These are phyloP conservation scores for Plasmodium inui DNA, from an alignment of 169 alveolate species.

Conservation along the genomic window DNA sequence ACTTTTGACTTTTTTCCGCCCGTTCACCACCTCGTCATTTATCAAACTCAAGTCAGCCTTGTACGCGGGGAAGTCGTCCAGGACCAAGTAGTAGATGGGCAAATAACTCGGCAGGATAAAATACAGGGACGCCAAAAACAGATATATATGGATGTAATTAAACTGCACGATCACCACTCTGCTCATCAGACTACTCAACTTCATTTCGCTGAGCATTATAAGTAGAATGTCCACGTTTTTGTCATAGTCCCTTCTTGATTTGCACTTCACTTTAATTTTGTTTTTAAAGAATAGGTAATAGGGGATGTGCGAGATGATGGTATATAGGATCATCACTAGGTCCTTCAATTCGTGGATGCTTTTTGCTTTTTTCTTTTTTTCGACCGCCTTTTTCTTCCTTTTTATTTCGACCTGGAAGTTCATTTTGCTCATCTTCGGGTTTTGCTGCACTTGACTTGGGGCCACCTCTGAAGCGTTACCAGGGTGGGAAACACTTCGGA, in stretches of 20 bases:
- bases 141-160: conserved; percentile 54
- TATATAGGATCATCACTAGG: conserved; percentile 51
- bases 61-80: conserved; percentile 56
- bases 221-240: conserved; percentile 31
- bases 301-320: conserved; percentile 71
- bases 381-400: background rate
- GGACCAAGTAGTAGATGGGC: conserved; percentile 39
- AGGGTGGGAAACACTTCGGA: background rate
- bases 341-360: conserved; percentile 42
- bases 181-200: conserved; percentile 33
- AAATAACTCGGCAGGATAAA: conserved; percentile 56
- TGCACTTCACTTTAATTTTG: conserved; percentile 46
- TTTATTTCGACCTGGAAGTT: conserved; percentile 24
- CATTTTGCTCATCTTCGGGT: background rate
- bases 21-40: conserved; percentile 21
- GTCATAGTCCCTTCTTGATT: conserved; percentile 29
- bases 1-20: background rate
- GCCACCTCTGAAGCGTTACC: background rate
- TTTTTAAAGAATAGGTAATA: conserved; percentile 69
- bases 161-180: conserved; percentile 38
- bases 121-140: conserved; percentile 47
- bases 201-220: conserved; percentile 38
- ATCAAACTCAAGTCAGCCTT: conserved; percentile 2
- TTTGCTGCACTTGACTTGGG: background rate
- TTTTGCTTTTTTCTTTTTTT: conserved; percentile 34